Base-by-base conservation (phyloP, 371 early-diverging fungal genomes). In the Rhizopus arrhizus region DNA sequence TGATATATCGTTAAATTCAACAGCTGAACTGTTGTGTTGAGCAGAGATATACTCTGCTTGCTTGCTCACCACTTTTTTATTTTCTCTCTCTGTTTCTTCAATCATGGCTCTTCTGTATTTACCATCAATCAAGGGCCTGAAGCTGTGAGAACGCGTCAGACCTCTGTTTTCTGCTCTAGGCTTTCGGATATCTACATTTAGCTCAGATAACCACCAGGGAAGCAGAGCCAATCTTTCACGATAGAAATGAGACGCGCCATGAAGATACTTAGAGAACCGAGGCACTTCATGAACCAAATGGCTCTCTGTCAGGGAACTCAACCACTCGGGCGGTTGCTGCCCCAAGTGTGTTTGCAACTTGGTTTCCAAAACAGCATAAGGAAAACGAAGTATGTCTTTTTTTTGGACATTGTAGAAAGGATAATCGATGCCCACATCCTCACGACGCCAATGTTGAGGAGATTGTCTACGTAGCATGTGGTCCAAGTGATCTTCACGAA, bases 241-340 rank as follows among this genome's bases (percentile, higher is more conserved):
- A 59, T 91, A 93, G 41, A 97, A 84, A 45, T 95, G 83, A 10
- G 93, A 91, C 3, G 97, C 90, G 50, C 99, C 99, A 75, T 99
- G 99, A 48, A 97, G 84, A 80, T 95, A 99, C 76, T 99, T 99
- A 56, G 94, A 93, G 79, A 99, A 99, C 65, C 96, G 96, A 55
- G 98, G 97, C 8, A 98, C 97, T 53, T 95, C 95, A 72, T 95
- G 92, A 10, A 98, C 97, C 57, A 98, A 73, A 63, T 94, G 90
- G 56, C 89, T 87, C 35, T 88, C 84, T 62, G 96, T 82, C 34
- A 99, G 81, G 16, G 91, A 87, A 4, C 85, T 77, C 16, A 98
- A 92, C 99, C 99, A 99, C 47, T 84, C 80, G 2, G 98, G 97
- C 0, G 93, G 89, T 57, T 89, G 87, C 32, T 91, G 91, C 16